Base-by-base conservation (phyloP, 805 yeast genomes). In the Yueomyces sinensis region DNA sequence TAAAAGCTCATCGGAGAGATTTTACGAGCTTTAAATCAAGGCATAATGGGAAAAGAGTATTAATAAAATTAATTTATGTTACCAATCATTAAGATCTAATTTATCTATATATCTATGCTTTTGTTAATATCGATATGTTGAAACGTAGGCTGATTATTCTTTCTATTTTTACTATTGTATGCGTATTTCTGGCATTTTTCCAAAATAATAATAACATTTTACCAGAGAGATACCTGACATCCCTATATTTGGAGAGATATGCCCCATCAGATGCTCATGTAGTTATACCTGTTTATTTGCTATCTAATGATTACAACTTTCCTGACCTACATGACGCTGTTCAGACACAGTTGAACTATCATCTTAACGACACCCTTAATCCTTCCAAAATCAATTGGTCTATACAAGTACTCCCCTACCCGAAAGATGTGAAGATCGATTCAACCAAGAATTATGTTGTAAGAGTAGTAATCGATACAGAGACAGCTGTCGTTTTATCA, bases 401-500 rank as follows among this genome's bases (percentile, higher is more conserved):
- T 36, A 45, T 42, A 37, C 59, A 39, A 32, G 36, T 54, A 7
- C 31, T 52, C 9, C 45, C 47, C 4, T 53, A 46, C 32, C 32
- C 13, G 13, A 46, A 48, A 14, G 44, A 45, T 6, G 35, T 37
- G 13, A 36, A 44, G 18, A 39, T 45, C n/a, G 36, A 35, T n/a
- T 19, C 23, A 7, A 31, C 30, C 2, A 17, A 36, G 2, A 36
- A 54, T 22, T 63, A 66, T 38, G 43, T 52, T 1, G 50, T 70
- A 2, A 56, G 59, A 9, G 44, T 70, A 28, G 51, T 55, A 15
- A 49, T 65, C 29, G 62, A 62, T 9, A 63, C 58, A 4, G 58
- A 59, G 17, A 66, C 68, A 29, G 68, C 67, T 5, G 61, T 69
- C 17, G 59, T 66, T 19, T 40, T 72, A 5, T 66, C 69, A 32